Evolutionary conservation across 2,329 filamentous ascomycete genomes (phyloP).

Genomic region (Fusarium sp.): DNA sequence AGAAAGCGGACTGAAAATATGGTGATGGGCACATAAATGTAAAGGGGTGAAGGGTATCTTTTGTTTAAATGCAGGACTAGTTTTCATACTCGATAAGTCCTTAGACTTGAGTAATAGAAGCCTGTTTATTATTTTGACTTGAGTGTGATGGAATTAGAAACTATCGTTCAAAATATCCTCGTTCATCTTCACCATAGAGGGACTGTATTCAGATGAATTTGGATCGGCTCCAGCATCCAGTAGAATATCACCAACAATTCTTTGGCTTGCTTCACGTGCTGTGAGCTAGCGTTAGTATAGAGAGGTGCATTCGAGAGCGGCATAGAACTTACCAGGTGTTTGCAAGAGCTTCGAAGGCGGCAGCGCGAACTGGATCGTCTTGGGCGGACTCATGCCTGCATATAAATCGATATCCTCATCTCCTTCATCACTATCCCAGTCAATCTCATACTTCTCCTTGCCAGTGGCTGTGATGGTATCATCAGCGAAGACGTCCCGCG

Average conservation of each 20-base stretch:
- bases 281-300: neutral
- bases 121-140: neutral
- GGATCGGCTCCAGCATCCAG: conserved; percentile 76
- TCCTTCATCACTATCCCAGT: conserved; percentile 82
- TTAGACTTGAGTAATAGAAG: neutral
- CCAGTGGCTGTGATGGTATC: conserved; percentile 40
- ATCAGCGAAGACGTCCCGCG: conserved; percentile 61
- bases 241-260: conserved; percentile 84
- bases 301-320: neutral
- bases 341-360: conserved; percentile 82
- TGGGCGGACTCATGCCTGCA: conserved; percentile 86
- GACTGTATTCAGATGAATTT: conserved; percentile 69
- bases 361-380: conserved; percentile 88
- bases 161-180: conserved; percentile 71
- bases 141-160: conserved; percentile 56
- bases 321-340: conserved; percentile 73
- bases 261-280: conserved; percentile 83
- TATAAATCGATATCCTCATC: conserved; percentile 72
- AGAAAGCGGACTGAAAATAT: neutral
- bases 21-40: neutral
- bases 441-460: conserved; percentile 65
- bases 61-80: conserved; percentile 9
- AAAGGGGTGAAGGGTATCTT: conserved; percentile 17
- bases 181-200: conserved; percentile 74
- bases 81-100: neutral